A percentile compares a stretch with the other conserved stretches of the same genome.
Evolutionary conservation across 176 grass and related monocot species (phyloP).

Genomic region (Oryza rufipogon): DNA sequence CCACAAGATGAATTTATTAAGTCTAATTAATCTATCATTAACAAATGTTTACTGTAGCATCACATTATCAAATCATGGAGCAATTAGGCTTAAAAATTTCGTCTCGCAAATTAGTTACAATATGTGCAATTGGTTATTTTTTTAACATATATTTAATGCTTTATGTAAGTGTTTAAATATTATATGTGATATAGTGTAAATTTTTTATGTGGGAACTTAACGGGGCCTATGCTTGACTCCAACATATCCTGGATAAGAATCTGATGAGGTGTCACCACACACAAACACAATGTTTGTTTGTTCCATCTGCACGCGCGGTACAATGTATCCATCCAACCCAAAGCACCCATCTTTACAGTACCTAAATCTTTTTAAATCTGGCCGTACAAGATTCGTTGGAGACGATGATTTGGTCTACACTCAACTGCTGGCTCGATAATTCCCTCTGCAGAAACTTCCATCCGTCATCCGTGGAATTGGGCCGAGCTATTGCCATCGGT

Average conservation of each 20-base stretch:
- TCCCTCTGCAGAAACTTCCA: neutral
- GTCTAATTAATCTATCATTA: no score
- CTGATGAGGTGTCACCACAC: conserved; percentile 4
- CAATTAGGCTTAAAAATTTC: no score
- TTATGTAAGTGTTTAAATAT: no score
- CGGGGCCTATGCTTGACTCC: neutral
- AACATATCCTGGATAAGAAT: conserved; percentile 8
- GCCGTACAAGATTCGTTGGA: conserved; percentile 55
- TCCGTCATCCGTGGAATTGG: neutral
- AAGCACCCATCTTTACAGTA: conserved; percentile 2
- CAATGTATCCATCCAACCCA: conserved; percentile 11
- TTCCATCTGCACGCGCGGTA: neutral
- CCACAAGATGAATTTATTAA: no score
- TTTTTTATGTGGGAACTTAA: no score
- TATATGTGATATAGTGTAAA: no score
- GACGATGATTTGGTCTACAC: conserved; percentile 43
- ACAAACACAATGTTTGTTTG: neutral
- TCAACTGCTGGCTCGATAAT: neutral
- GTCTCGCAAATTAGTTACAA: no score
- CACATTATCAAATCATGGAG: no score
- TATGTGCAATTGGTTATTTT: no score
- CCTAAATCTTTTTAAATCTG: conserved; percentile 36
- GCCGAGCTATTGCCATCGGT: neutral
- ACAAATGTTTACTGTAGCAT: no score
- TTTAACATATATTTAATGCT: no score